phyloP scores from a whole-genome alignment of 2,329 filamentous ascomycete species.

The Phialophora verrucosa region DNA sequence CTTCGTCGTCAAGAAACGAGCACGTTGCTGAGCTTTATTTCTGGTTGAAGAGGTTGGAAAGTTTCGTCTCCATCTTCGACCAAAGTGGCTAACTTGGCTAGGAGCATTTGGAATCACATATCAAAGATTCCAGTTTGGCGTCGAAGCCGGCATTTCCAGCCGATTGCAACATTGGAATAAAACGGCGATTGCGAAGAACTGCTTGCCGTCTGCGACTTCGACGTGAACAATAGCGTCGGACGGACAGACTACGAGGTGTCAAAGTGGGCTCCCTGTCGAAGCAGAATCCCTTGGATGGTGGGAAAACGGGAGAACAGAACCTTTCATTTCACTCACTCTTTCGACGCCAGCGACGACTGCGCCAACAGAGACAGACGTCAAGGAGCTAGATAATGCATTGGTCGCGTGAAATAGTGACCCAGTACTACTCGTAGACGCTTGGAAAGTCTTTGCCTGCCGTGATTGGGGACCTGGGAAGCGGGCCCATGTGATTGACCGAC shows the following conservation, averaged over 20 bases:
- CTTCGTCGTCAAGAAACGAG: conserved; percentile 13
- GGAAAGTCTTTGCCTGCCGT: neutral
- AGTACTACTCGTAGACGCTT: neutral
- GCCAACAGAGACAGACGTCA: conserved; percentile 4
- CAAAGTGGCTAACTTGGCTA: neutral
- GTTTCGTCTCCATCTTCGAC: neutral
- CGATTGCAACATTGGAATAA: conserved; percentile 3
- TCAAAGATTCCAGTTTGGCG: conserved; percentile 12
- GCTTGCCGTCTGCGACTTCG: conserved; percentile 75
- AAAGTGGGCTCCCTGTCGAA: conserved; percentile 13
- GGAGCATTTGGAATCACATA: conserved; percentile 20
- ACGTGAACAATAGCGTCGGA: conserved; percentile 66
- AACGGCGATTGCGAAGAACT: conserved; percentile 55
- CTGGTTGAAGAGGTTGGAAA: conserved; percentile 16
- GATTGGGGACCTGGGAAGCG: neutral
- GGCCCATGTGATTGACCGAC: neutral
- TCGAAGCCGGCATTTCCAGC: conserved; percentile 12
- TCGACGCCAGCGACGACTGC: conserved; percentile 5
- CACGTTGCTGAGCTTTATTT: conserved; percentile 6
- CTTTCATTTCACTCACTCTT: conserved; percentile 22
- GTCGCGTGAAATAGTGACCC: neutral
- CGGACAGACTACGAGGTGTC: conserved; percentile 6
- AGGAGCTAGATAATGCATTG: neutral
- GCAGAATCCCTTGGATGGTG: conserved; percentile 9
- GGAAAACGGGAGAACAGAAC: conserved; percentile 11